Evolutionary conservation across 2,329 filamentous ascomycete species (phyloP).

Genomic region (Calonectria pauciramosa): DNA sequence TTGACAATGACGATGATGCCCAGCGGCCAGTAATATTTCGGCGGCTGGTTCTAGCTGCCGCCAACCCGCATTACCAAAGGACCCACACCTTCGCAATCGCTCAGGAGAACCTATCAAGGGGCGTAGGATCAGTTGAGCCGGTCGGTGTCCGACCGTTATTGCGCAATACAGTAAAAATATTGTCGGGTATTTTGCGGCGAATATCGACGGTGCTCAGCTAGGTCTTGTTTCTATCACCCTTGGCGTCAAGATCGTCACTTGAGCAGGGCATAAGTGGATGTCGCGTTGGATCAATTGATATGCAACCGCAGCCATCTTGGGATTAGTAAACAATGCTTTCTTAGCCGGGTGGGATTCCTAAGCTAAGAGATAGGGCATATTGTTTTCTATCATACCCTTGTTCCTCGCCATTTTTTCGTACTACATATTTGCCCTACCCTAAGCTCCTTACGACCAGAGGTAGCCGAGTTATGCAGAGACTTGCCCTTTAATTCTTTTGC

Average conservation of each 20-base stretch:
- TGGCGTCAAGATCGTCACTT: neutral
- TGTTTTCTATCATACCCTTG: neutral
- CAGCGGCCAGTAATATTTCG: neutral
- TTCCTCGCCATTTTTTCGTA: neutral
- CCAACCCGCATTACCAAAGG: neutral
- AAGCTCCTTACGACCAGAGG: neutral
- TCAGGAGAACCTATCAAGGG: neutral
- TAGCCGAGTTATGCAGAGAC: no score
- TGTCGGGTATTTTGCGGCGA: constrained; percentile 12
- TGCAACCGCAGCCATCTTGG: neutral
- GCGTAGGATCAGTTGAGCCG: neutral
- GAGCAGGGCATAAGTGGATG: neutral
- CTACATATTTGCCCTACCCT: neutral
- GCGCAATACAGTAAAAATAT: neutral
- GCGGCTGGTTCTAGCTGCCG: neutral
- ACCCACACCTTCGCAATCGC: neutral
- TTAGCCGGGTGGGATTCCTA: neutral
- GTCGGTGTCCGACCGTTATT: neutral
- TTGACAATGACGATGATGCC: neutral
- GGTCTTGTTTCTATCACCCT: neutral
- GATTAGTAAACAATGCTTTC: neutral
- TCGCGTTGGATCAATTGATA: neutral
- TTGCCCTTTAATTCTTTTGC: no score
- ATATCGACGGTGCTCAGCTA: no score
- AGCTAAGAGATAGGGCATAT: neutral